Evolutionary conservation across 768 basidiomycete species (phyloP).

Genomic region (Tephrocybe sp.): DNA sequence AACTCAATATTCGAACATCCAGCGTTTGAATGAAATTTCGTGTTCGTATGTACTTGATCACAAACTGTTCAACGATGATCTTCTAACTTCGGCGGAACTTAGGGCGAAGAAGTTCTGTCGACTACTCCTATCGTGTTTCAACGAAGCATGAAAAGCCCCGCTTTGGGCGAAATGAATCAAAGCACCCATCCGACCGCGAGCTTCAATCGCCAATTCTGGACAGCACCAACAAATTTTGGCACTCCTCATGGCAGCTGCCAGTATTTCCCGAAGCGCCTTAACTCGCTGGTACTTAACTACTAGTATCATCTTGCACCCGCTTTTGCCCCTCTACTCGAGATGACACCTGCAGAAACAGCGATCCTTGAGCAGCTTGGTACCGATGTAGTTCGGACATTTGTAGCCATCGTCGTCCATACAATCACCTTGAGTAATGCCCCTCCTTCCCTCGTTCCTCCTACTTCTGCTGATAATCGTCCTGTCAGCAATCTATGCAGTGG

Average conservation of each 20-base stretch:
- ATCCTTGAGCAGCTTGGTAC: constrained; percentile 1
- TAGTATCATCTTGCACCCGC: neutral
- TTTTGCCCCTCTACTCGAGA: neutral
- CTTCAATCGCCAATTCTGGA: neutral
- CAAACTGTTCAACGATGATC: no score
- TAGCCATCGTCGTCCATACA: constrained; percentile 10
- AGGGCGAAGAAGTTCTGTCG: no score
- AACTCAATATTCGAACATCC: no score
- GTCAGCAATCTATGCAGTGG: constrained; percentile 5
- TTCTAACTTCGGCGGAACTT: no score
- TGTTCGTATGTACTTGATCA: no score
- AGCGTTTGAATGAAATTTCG: no score
- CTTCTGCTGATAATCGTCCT: neutral
- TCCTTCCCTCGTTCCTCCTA: neutral
- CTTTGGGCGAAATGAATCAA: no score
- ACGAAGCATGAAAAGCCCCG: no score
- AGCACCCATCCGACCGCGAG: no score
- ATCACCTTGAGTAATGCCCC: constrained; percentile 2
- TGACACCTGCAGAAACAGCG: neutral
- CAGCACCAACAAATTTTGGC: no score
- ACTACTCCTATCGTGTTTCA: no score
- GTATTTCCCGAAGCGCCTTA: neutral
- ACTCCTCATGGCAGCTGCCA: neutral
- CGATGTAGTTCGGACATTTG: constrained; percentile 8
- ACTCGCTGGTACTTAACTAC: neutral